phyloP scores from a whole-genome alignment of 371 early-diverging fungal species.

The Mucor lusitanicus region DNA sequence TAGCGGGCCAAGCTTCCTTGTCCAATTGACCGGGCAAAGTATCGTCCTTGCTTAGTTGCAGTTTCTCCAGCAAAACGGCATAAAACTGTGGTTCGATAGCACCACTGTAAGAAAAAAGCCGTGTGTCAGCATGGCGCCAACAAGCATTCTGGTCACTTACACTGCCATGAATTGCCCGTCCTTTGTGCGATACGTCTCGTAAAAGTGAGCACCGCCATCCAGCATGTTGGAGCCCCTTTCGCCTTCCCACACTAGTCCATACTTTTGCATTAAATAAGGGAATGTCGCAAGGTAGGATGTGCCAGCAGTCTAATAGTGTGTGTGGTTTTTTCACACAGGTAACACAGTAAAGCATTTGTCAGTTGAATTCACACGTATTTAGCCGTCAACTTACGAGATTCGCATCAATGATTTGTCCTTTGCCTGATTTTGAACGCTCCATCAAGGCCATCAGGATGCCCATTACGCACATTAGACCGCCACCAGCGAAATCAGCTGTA shows the following conservation, averaged over 20 bases:
- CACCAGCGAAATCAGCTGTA: conserved; percentile 76
- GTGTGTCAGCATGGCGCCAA: background rate
- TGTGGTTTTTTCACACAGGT: background rate
- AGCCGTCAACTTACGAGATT: conserved; percentile 58
- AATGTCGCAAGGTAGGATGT: conserved; percentile 57
- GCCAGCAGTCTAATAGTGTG: conserved; percentile 58
- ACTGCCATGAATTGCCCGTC: conserved; percentile 72
- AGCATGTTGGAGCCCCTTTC: conserved; percentile 66
- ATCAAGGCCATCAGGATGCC: conserved; percentile 71
- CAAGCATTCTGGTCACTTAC: conserved; percentile 33
- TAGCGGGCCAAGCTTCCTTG: conserved; percentile 51
- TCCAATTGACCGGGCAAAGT: conserved; percentile 60
- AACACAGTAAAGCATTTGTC: background rate
- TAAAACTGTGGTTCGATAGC: conserved; percentile 78
- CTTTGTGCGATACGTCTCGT: conserved; percentile 71
- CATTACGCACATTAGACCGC: conserved; percentile 69
- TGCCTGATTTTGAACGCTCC: conserved; percentile 62
- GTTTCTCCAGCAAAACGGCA: conserved; percentile 52
- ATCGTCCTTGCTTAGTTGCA: conserved; percentile 42
- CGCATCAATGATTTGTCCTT: conserved; percentile 75
- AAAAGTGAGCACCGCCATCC: conserved; percentile 76
- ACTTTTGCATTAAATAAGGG: conserved; percentile 62
- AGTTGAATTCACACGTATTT: conserved; percentile 13
- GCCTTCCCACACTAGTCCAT: conserved; percentile 54
- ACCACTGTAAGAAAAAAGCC: conserved; percentile 49